These are phyloP conservation scores for Zygosaccharomyces sapae DNA, from an alignment of 1,139 yeast species.

Conservation along the genomic window DNA sequence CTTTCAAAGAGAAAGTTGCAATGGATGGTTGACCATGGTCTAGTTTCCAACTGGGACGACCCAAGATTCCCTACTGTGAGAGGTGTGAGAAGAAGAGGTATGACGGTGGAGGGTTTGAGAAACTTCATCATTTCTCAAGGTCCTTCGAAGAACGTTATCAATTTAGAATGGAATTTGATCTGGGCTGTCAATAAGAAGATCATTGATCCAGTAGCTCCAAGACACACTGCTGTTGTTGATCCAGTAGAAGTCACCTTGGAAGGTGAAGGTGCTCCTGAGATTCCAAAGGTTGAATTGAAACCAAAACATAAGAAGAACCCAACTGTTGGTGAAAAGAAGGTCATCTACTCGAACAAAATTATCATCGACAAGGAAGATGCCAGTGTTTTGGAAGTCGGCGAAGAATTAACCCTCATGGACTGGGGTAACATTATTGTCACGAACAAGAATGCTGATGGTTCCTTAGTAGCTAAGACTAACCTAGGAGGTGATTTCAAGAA, in stretches of 20 bases:
- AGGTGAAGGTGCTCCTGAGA: constrained; percentile 59
- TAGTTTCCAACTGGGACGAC: constrained; percentile 93
- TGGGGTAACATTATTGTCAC: constrained; percentile 94
- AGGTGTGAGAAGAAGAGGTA: constrained; percentile 99
- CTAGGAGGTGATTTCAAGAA: constrained; percentile 97
- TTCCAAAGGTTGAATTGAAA: constrained; percentile 60
- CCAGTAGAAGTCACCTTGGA: constrained; percentile 62
- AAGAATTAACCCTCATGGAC: constrained; percentile 95
- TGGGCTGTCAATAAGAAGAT: constrained; percentile 97
- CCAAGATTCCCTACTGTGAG: constrained; percentile 99
- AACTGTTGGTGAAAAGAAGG: constrained; percentile 80
- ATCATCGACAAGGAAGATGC: constrained; percentile 92
- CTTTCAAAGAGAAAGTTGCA: constrained; percentile 94
- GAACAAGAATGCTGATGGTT: constrained; percentile 60
- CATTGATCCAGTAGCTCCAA: constrained; percentile 94
- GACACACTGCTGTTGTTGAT: constrained; percentile 78
- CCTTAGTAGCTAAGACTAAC: constrained; percentile 75
- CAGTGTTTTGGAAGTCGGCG: constrained; percentile 59
- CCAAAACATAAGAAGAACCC: constrained; percentile 97
- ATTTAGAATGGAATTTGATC: constrained; percentile 92
- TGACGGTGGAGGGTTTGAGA: constrained; percentile 95
- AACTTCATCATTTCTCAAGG: constrained; percentile 93
- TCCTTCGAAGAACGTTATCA: constrained; percentile 92
- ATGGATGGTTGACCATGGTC: constrained; percentile 91
- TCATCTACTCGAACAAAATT: constrained; percentile 58